Evolutionary conservation across 805 yeast species (phyloP).

Genomic region (Candida maris): DNA sequence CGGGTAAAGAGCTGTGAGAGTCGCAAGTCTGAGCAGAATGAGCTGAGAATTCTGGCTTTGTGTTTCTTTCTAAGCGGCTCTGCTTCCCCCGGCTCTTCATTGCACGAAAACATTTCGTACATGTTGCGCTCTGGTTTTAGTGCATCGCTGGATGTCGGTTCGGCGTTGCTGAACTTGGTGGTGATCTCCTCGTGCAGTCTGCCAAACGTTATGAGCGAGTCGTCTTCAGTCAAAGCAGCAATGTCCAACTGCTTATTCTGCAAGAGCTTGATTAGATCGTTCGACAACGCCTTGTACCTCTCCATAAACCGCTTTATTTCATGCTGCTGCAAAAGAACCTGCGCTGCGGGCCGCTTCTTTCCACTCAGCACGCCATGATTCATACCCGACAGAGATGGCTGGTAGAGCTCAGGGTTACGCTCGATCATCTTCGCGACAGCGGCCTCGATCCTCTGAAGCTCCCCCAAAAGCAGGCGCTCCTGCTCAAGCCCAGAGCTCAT

Average conservation of each 20-base stretch:
- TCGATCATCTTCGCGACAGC: slow-evolving; percentile 61
- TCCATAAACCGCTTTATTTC: slow-evolving; percentile 55
- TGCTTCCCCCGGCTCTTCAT: slow-evolving; percentile 12
- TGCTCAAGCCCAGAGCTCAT: slow-evolving; percentile 32
- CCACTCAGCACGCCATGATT: slow-evolving; percentile 30
- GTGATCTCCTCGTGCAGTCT: slow-evolving; percentile 30
- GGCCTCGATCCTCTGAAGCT: slow-evolving; percentile 65
- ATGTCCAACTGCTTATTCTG: slow-evolving; percentile 5
- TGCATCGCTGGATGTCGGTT: neutral
- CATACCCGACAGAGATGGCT: slow-evolving; percentile 20
- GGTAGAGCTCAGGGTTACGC: slow-evolving; percentile 56
- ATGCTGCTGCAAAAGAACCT: slow-evolving; percentile 59
- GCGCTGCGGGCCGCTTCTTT: slow-evolving; percentile 44
- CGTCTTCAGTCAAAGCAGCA: slow-evolving; percentile 6
- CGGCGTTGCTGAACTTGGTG: slow-evolving; percentile 28
- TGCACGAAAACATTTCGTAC: slow-evolving; percentile 31
- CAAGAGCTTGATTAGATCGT: slow-evolving; percentile 19
- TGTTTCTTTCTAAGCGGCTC: slow-evolving; percentile 20
- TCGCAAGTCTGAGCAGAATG: slow-evolving; percentile 45
- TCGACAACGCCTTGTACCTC: slow-evolving; percentile 37
- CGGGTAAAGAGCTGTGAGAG: slow-evolving; percentile 50
- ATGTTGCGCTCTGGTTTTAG: slow-evolving; percentile 18
- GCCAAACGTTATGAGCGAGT: slow-evolving; percentile 37
- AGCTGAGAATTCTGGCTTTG: slow-evolving; percentile 42
- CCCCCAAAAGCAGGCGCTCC: slow-evolving; percentile 46